Evolutionary conservation across 139 green algal species (phyloP).

Genomic region (Chlorella sorokiniana): DNA sequence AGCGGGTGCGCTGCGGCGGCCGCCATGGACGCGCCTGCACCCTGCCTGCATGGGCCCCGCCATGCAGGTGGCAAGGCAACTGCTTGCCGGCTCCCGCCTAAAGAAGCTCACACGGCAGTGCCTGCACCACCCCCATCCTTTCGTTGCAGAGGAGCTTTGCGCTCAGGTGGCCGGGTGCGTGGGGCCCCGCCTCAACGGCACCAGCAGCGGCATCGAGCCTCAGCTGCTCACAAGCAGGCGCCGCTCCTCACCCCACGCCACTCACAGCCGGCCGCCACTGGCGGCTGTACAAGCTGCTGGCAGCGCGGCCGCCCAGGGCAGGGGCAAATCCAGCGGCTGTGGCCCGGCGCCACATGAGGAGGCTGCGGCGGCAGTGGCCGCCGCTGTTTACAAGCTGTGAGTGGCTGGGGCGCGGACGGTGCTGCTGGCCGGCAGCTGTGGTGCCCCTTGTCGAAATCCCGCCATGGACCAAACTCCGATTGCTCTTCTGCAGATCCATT

Average conservation of each 20-base stretch:
- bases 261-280: not conserved
- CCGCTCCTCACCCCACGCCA: not conserved
- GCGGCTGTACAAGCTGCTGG: too few relatives aligned
- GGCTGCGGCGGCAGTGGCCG: not conserved
- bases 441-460: too few relatives aligned
- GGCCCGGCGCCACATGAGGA: not conserved
- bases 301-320: too few relatives aligned
- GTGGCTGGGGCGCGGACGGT: too few relatives aligned
- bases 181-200: not conserved
- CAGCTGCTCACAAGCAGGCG: not conserved
- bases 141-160: not conserved
- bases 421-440: too few relatives aligned
- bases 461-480: too few relatives aligned
- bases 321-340: too few relatives aligned
- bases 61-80: not conserved
- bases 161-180: not conserved
- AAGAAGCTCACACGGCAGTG: not conserved
- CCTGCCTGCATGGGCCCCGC: not conserved
- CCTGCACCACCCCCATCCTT: not conserved
- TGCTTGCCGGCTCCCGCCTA: not conserved
- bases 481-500: too few relatives aligned
- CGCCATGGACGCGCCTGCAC: not conserved
- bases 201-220: not conserved
- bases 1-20: not conserved
- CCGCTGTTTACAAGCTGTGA: not conserved